Evolutionary conservation across 2,329 filamentous ascomycete genomes (phyloP).

Genomic region (Sporothrix brasiliensis): DNA sequence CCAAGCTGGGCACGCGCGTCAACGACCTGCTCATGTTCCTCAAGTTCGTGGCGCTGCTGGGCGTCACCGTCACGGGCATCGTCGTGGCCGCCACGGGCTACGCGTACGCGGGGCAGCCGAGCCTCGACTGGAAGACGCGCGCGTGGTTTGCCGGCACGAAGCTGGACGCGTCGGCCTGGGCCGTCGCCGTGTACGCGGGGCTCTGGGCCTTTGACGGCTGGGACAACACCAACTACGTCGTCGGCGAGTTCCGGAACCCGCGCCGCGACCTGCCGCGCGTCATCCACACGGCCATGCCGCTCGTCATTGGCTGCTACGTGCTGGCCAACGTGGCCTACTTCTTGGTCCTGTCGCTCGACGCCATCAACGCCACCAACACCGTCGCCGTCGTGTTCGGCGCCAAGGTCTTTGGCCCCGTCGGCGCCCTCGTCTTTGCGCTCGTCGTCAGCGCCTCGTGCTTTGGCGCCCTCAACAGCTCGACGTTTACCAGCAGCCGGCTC

Average conservation of each 20-base stretch:
- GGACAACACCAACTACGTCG: constrained; percentile 99
- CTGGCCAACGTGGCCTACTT: constrained; percentile 94
- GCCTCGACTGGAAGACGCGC: constrained; percentile 80
- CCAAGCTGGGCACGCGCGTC: constrained; percentile 79
- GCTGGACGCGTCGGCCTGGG: constrained; percentile 80
- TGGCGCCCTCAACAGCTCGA: constrained; percentile 89
- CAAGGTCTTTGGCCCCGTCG: constrained; percentile 83
- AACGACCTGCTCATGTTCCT: constrained; percentile 96
- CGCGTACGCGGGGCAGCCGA: constrained; percentile 72
- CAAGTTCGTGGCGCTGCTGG: constrained; percentile 88
- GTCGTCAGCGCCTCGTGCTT: constrained; percentile 92
- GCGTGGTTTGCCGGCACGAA: constrained; percentile 89
- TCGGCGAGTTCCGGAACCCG: constrained; percentile 93
- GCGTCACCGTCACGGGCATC: constrained; percentile 83
- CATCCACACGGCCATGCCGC: constrained; percentile 93
- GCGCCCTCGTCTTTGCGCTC: constrained; percentile 81
- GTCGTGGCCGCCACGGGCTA: constrained; percentile 86
- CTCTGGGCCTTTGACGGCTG: constrained; percentile 98
- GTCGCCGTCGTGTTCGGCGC: constrained; percentile 93
- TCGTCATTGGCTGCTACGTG: constrained; percentile 88
- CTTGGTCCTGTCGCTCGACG: constrained; percentile 78
- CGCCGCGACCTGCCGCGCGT: constrained; percentile 86
- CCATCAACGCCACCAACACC: constrained; percentile 87
- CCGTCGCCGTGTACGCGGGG: constrained; percentile 90
- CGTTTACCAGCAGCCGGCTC: constrained; percentile 88